phyloP scores from a whole-genome alignment of 2,329 filamentous ascomycete genomes.

The Aspergillus pseudoviridinutans region DNA sequence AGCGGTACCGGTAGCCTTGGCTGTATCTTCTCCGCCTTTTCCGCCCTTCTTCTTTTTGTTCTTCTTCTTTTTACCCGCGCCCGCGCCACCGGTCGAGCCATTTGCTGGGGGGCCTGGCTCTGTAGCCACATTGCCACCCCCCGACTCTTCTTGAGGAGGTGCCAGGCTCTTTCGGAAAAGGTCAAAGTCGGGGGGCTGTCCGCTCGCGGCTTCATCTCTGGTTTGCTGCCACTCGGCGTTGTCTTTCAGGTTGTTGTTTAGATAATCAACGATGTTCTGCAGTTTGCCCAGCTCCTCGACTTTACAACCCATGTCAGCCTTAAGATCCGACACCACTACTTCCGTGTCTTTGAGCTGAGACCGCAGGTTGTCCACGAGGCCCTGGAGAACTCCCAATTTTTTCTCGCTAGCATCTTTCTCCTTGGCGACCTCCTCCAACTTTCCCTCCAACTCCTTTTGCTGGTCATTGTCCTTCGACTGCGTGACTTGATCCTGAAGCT shows the following conservation, averaged over 20 bases:
- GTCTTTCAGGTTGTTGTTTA: conserved; percentile 36
- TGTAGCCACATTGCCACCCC: conserved; percentile 19
- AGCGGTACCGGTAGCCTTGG: conserved; percentile 18
- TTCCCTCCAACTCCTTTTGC: conserved; percentile 22
- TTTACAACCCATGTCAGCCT: conserved; percentile 40
- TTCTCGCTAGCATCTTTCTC: conserved; percentile 46
- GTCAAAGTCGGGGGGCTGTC: conserved; percentile 32
- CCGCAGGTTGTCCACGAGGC: conserved; percentile 53
- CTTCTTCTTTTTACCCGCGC: conserved; percentile 65
- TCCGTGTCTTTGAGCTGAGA: conserved; percentile 54
- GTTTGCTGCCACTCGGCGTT: conserved; percentile 33
- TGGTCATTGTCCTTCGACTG: conserved; percentile 18
- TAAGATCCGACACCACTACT: conserved; percentile 43
- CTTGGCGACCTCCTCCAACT: conserved; percentile 33
- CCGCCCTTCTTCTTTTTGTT: conserved; percentile 83
- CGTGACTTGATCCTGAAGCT: conserved; percentile 27
- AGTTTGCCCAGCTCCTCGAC: conserved; percentile 30
- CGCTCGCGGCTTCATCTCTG: conserved; percentile 30
- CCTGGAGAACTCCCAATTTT: conserved; percentile 51
- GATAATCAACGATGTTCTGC: conserved; percentile 36
- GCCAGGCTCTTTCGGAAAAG: conserved; percentile 30
- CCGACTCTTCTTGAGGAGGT: conserved; percentile 18
- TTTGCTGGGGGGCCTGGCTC: conserved; percentile 18
- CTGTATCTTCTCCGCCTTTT: conserved; percentile 43
- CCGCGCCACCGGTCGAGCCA: conserved; percentile 19